A percentile compares a stretch with the other conserved stretches of the same genome.
Evolutionary conservation across 2,329 filamentous ascomycete species (phyloP).

Genomic region (Zopfia rhizophila): DNA sequence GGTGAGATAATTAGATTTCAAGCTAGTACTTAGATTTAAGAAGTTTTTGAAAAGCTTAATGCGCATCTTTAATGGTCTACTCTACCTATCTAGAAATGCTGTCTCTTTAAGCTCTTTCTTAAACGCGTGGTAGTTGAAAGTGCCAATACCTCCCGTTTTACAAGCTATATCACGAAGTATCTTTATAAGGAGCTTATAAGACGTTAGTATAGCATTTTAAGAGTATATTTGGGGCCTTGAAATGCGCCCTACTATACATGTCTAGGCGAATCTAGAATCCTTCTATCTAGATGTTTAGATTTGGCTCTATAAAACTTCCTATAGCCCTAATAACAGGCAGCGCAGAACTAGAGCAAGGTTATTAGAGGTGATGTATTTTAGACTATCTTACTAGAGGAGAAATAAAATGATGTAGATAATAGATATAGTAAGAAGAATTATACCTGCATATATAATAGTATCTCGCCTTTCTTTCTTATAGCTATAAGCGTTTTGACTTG

Average conservation of each 20-base stretch:
- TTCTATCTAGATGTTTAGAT: too few species aligned
- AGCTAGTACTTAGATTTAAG: slow-evolving; percentile 2
- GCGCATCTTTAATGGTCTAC: slow-evolving; percentile 19
- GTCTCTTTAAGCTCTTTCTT: slow-evolving; percentile 4
- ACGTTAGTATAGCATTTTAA: background rate
- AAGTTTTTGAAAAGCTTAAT: slow-evolving; percentile 26
- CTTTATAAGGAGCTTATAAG: slow-evolving; percentile 12
- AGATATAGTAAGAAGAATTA: too few species aligned
- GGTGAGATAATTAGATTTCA: slow-evolving; percentile 10
- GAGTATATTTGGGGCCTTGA: background rate
- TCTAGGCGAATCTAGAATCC: too few species aligned
- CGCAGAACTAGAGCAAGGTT: too few species aligned
- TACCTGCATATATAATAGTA: slow-evolving; percentile 31
- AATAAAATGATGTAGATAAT: too few species aligned
- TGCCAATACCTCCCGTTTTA: slow-evolving; percentile 4
- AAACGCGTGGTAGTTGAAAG: slow-evolving; percentile 22
- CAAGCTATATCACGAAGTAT: slow-evolving; percentile 28
- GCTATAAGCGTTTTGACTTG: slow-evolving; percentile 30
- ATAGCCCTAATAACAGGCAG: too few species aligned
- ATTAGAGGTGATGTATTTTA: too few species aligned
- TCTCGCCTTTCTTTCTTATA: slow-evolving; percentile 18
- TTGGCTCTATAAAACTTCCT: too few species aligned
- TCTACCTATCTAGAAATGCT: slow-evolving; percentile 16
- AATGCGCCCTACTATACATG: too few species aligned
- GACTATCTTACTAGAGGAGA: too few species aligned